These are phyloP conservation scores for Paulownia fortunei DNA, from an alignment of 257 asterid genomes.

Conservation along the genomic window DNA sequence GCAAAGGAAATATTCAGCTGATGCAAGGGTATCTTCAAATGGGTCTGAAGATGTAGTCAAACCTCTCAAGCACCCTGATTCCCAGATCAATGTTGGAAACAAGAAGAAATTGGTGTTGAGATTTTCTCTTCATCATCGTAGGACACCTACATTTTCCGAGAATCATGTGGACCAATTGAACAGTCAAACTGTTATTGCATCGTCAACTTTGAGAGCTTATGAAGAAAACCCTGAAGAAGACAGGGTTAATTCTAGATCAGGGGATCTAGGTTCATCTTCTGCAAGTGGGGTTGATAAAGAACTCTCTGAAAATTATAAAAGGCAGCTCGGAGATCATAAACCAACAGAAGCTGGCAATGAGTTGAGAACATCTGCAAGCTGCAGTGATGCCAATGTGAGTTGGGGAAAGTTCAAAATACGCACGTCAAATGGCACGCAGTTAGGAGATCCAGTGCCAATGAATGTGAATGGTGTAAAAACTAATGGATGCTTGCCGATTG, in stretches of 20 bases:
- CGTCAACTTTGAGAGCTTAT: slow-evolving; percentile 44
- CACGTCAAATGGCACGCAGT: slow-evolving; percentile 43
- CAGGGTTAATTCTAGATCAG: slow-evolving; percentile 35
- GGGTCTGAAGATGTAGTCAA: slow-evolving; percentile 45
- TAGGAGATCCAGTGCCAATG: slow-evolving; percentile 39
- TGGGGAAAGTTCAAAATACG: slow-evolving; percentile 56
- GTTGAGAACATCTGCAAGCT: slow-evolving; percentile 34
- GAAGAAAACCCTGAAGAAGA: slow-evolving; percentile 44
- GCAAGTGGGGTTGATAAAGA: slow-evolving; percentile 43
- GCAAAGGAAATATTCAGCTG: slow-evolving; percentile 38
- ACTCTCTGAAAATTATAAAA: slow-evolving; percentile 32
- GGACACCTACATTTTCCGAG: slow-evolving; percentile 46
- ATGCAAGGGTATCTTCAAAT: slow-evolving; percentile 42
- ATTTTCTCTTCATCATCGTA: slow-evolving; percentile 59
- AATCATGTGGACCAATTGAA: slow-evolving; percentile 39
- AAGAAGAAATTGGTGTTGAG: slow-evolving; percentile 73
- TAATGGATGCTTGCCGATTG: slow-evolving; percentile 30
- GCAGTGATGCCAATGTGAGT: slow-evolving; percentile 34
- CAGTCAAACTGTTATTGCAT: slow-evolving; percentile 48
- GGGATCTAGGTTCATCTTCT: slow-evolving; percentile 53
- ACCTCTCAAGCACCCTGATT: slow-evolving; percentile 44
- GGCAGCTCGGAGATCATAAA: slow-evolving; percentile 43
- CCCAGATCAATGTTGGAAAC: slow-evolving; percentile 50
- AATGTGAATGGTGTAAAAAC: slow-evolving; percentile 33
- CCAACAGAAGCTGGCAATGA: slow-evolving; percentile 34